Percentiles rank a stretch among this genome's conserved stretches.
These are phyloP conservation scores for Oryza glumipatula DNA, from an alignment of 176 grass and related monocot species.

Conservation along the genomic window DNA sequence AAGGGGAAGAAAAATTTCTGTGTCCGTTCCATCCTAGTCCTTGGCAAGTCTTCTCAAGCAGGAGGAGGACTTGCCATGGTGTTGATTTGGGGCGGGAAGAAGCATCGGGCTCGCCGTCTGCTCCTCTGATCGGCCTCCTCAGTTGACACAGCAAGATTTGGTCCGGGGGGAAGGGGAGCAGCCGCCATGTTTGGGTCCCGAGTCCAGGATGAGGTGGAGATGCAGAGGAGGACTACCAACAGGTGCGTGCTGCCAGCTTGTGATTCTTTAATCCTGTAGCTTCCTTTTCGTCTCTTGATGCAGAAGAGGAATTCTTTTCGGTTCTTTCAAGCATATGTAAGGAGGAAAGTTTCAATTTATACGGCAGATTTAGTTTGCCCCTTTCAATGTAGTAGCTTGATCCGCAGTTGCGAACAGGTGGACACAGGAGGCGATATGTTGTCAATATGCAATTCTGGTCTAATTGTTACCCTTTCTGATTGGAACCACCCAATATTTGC, in stretches of 20 bases:
- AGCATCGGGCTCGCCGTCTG: background rate
- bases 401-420: background rate
- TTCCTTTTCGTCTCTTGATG: background rate
- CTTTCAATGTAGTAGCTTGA: background rate
- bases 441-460: background rate
- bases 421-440: background rate
- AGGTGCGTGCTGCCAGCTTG: slow-evolving; percentile 19
- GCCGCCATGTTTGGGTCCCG: slow-evolving; percentile 66
- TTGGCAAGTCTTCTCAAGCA: background rate
- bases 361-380: background rate
- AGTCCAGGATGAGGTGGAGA: slow-evolving; percentile 82
- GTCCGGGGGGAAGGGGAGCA: slow-evolving; percentile 7
- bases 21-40: background rate
- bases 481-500: background rate
- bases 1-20: background rate
- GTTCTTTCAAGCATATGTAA: background rate
- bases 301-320: background rate
- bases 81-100: slow-evolving; percentile 26
- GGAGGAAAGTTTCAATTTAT: slow-evolving; percentile 4
- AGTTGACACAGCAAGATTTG: slow-evolving; percentile 37
- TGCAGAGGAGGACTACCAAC: slow-evolving; percentile 70
- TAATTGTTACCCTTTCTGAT: background rate
- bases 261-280: background rate
- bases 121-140: slow-evolving; percentile 23
- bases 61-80: background rate